These are phyloP conservation scores for Oryza brachyantha DNA, from an alignment of 176 grass and related monocot genomes.

Conservation along the genomic window DNA sequence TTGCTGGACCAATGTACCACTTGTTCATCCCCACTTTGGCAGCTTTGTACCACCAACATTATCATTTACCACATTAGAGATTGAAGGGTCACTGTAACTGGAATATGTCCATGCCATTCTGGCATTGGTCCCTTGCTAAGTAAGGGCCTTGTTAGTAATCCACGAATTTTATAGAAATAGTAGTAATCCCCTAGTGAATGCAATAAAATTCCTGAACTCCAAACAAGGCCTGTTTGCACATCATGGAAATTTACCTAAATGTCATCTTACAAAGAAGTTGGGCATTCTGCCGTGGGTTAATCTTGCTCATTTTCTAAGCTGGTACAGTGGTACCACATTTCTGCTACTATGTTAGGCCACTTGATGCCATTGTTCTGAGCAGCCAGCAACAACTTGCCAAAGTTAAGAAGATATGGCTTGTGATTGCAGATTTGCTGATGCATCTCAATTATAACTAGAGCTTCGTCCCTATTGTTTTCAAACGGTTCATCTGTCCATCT, in stretches of 20 bases:
- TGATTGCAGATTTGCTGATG: background rate
- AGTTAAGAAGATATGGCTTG: background rate
- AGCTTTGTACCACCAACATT: background rate
- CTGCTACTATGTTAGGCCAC: too few species aligned
- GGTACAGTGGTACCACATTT: too few species aligned
- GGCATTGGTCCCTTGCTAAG: background rate
- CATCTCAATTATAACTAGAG: background rate
- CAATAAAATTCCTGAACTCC: too few species aligned
- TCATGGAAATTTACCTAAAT: background rate
- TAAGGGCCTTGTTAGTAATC: background rate
- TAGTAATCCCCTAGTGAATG: too few species aligned
- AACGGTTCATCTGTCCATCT: background rate
- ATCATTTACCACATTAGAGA: background rate
- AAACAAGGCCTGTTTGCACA: background rate
- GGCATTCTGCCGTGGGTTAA: too few species aligned
- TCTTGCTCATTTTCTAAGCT: too few species aligned
- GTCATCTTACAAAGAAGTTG: background rate
- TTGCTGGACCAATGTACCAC: background rate
- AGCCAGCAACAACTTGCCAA: too few species aligned
- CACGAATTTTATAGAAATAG: too few species aligned
- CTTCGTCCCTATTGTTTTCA: background rate
- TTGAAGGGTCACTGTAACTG: too few species aligned
- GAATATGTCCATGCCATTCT: too few species aligned
- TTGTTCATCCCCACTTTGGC: background rate
- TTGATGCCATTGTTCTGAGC: too few species aligned